Evolutionary conservation across 2,329 filamentous ascomycete species (phyloP), one percentile per base, ranked within the genome.

Genomic region (Nemania sp.): DNA sequence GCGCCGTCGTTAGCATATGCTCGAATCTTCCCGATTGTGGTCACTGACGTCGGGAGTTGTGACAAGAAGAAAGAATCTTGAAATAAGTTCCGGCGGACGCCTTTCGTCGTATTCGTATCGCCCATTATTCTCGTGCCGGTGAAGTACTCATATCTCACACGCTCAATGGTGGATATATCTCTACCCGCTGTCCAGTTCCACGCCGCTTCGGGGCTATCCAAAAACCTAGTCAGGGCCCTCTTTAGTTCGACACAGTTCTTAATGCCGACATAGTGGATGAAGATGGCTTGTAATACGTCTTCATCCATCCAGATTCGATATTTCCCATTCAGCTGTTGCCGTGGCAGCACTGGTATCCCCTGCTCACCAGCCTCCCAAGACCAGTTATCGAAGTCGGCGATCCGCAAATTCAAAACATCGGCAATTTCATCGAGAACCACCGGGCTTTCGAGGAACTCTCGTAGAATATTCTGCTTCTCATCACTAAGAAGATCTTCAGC

Each of bases 231-330:
- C 20, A 81, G 73, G 1, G 62, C 56, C 1, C 59, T 27, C 53
- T 79, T 81, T 22, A 78, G 64, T 1, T 76, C 55, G 10, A 76
- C 75, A 60, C 78, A 80, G 66, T 81, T 75, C 20, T 72, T 70
- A 29, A 81, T 75, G 1, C 80, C 81, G 43, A 84, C 80, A 64
- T 79, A 82, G 60, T 83, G 81, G 15, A 82, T 77, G 64, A 83
- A 82, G 13, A 83, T 79, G n/a, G 80, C 78, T 68, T 84, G 81
- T 18, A 84, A 73, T 11, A 83, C 78, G 56, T 84, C 82, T 62
- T 84, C 81, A 64, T 84, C 81, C 75, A 82, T 81, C 79, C 82
- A 82, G 60, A 83, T 81, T 1, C 81, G 77, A 66, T 82, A 83
- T 65, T 82, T 83, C 1, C 82, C 82, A 60, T 83, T 83, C 26